Percentiles rank a stretch among this genome's conserved stretches.
phyloP scores from a whole-genome alignment of 352 stramenopile genomes.

The Phytophthora colocasiae region DNA sequence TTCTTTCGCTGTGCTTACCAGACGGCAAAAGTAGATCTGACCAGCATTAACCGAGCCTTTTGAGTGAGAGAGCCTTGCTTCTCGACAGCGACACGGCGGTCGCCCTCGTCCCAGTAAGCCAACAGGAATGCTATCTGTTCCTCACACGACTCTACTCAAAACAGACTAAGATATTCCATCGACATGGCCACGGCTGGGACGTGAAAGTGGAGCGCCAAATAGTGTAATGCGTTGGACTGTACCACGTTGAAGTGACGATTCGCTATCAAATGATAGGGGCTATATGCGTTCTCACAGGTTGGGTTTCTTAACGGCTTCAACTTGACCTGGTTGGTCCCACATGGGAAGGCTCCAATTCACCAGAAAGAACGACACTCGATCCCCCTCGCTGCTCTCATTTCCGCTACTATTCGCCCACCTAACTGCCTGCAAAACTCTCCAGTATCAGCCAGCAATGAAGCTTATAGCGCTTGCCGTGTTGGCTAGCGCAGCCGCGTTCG shows the following conservation, averaged over 20 bases:
- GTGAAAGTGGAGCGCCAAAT: not conserved
- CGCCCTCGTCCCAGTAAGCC: conserved; percentile 10
- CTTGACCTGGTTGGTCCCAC: conserved; percentile 1
- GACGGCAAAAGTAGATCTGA: conserved; percentile 38
- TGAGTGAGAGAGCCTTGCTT: not conserved
- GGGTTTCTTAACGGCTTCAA: conserved; percentile 39
- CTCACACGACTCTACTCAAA: not conserved
- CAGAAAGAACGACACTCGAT: conserved; percentile 27
- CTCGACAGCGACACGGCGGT: conserved; percentile 17
- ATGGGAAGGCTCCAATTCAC: conserved; percentile 27
- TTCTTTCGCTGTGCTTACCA: conserved; percentile 14
- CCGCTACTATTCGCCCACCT: conserved; percentile 7
- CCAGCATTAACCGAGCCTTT: not conserved
- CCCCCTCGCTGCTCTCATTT: conserved; percentile 30
- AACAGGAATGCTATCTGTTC: conserved; percentile 13
- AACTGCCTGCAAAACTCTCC: conserved; percentile 16
- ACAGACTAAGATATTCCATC: conserved; percentile 22
- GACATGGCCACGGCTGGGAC: conserved; percentile 11
- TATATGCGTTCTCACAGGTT: conserved; percentile 22
- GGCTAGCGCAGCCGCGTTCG: not conserved
- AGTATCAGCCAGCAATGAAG: conserved; percentile 20
- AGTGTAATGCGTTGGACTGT: no score
- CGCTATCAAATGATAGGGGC: conserved; percentile 21
- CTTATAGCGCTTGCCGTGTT: conserved; percentile 4
- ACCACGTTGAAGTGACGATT: conserved; percentile 20